Conservation (phyloP, 352 stramenopile species). For the Pythium dissimile region DNA sequence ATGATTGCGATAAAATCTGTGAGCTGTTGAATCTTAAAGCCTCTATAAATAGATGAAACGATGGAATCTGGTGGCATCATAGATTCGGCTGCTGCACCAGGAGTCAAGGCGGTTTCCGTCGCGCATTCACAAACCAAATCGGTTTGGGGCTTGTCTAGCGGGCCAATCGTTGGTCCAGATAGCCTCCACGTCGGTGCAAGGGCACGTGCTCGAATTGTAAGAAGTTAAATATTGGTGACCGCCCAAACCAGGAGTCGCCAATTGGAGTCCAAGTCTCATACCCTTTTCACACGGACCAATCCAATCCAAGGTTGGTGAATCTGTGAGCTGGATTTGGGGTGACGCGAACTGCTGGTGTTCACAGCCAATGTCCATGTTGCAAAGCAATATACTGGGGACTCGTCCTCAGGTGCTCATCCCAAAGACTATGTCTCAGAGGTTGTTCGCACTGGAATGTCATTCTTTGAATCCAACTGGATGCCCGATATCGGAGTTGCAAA, state of each 20-base stretch:
- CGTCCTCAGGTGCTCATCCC: not conserved
- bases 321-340: no score
- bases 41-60: conserved; percentile 12
- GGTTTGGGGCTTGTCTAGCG: conserved; percentile 5
- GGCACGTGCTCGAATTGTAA: no score
- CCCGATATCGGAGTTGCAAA: not conserved
- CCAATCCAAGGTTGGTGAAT: no score
- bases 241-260: no score
- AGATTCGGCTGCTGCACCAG: conserved; percentile 4
- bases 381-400: no score
- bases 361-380: no score
- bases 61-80: conserved; percentile 15
- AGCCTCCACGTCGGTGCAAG: not conserved
- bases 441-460: not conserved
- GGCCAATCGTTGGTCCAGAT: not conserved
- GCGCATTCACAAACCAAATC: conserved; percentile 5
- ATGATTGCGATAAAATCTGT: not conserved
- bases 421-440: conserved; percentile 16
- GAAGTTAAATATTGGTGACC: no score
- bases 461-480: no score
- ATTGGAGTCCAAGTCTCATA: no score
- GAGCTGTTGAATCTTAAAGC: not conserved
- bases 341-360: no score
- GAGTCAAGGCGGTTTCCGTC: not conserved
- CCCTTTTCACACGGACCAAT: no score